Conservation (phyloP, 169 alveolate genomes). For the Plasmodium inui region DNA sequence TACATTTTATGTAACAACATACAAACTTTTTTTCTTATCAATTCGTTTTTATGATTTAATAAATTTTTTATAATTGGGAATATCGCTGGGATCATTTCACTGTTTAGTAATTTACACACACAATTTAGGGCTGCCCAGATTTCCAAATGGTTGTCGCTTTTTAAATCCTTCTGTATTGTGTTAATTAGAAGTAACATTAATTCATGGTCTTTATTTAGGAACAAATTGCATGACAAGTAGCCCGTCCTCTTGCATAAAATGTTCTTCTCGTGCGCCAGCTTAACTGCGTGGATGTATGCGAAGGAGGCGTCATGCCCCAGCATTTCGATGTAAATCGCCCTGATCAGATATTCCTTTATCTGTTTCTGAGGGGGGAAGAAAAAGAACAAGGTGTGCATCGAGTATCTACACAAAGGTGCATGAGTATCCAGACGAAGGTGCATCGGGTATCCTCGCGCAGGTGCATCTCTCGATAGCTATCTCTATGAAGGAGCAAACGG, state of each 20-base stretch:
- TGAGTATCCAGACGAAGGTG: not conserved
- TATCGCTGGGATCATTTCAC: slow-evolving; percentile 92
- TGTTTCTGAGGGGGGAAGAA: slow-evolving; percentile 68
- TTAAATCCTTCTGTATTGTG: slow-evolving; percentile 93
- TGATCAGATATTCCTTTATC: slow-evolving; percentile 89
- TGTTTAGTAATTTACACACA: slow-evolving; percentile 91
- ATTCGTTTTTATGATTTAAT: slow-evolving; percentile 86
- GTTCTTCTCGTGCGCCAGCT: slow-evolving; percentile 92
- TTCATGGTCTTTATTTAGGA: slow-evolving; percentile 91
- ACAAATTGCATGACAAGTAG: slow-evolving; percentile 92
- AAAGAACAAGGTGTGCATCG: not conserved
- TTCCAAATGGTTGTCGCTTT: slow-evolving; percentile 91
- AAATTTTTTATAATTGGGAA: slow-evolving; percentile 89
- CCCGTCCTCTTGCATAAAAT: slow-evolving; percentile 90
- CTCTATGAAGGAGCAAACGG: not conserved
- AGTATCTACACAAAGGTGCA: not conserved
- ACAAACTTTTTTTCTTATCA: slow-evolving; percentile 94
- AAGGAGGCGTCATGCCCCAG: slow-evolving; percentile 96
- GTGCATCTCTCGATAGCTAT: not conserved
- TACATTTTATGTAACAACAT: slow-evolving; percentile 89
- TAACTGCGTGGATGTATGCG: slow-evolving; percentile 94
- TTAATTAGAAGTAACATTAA: slow-evolving; percentile 93
- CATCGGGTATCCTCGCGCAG: not conserved
- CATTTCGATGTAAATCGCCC: slow-evolving; percentile 96
- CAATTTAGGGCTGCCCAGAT: slow-evolving; percentile 92